Percentiles rank a stretch among this genome's conserved stretches.
Conservation (phyloP, 2,329 filamentous ascomycete species). For the Capronia coronata region DNA sequence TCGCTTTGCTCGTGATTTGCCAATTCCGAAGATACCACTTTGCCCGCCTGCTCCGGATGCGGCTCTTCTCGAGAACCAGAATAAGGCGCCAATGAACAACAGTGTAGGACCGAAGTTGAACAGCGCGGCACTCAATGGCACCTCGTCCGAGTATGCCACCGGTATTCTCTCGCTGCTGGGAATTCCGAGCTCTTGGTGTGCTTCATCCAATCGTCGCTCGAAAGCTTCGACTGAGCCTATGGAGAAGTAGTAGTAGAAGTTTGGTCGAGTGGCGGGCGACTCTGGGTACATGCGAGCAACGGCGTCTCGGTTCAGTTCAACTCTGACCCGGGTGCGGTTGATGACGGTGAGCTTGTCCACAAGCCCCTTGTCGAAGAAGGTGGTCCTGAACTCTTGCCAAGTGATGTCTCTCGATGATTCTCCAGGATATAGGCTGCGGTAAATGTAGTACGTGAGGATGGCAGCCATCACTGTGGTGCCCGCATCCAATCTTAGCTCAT, state of each 20-base stretch:
- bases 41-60: constrained; percentile 58
- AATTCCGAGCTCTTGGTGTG: constrained; percentile 80
- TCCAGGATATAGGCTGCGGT: constrained; percentile 58
- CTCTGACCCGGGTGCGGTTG: constrained; percentile 68
- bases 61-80: constrained; percentile 72
- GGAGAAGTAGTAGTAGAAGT: constrained; percentile 84
- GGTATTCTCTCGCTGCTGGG: constrained; percentile 84
- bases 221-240: constrained; percentile 94
- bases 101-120: constrained; percentile 81
- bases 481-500: constrained; percentile 48
- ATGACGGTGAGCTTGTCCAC: constrained; percentile 87
- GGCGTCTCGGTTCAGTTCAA: constrained; percentile 71
- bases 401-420: constrained; percentile 75
- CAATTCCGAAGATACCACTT: constrained; percentile 88
- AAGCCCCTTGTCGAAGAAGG: constrained; percentile 90
- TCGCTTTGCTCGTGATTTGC: constrained; percentile 89
- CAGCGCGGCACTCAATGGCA: constrained; percentile 64
- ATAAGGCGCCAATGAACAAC: constrained; percentile 73
- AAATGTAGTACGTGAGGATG: constrained; percentile 58
- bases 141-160: constrained; percentile 76
- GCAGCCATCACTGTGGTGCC: constrained; percentile 52
- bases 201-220: constrained; percentile 78
- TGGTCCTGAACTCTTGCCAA: constrained; percentile 91
- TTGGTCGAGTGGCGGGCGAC: constrained; percentile 59
- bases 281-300: constrained; percentile 68